Percentiles rank a stretch among this genome's conserved stretches.
phyloP scores from a whole-genome alignment of 1,139 yeast species.

The Magnusiomyces starmeri region DNA sequence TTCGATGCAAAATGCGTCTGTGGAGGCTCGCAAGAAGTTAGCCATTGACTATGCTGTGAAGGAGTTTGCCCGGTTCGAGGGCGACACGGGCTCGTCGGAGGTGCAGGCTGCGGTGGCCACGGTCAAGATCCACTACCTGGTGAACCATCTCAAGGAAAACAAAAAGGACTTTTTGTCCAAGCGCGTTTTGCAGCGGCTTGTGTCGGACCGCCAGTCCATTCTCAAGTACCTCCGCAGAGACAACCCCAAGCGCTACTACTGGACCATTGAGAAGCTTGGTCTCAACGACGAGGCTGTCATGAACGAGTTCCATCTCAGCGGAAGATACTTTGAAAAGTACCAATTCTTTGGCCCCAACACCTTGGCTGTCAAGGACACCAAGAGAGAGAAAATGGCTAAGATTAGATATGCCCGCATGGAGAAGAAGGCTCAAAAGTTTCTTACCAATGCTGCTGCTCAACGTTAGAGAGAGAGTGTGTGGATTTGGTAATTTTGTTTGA shows the following conservation, averaged over 20 bases:
- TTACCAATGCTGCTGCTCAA: background rate
- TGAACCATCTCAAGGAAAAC: conserved; percentile 64
- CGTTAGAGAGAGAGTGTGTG: too few relatives aligned
- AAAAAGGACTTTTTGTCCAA: conserved; percentile 69
- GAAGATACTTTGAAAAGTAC: conserved; percentile 77
- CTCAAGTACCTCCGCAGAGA: conserved; percentile 74
- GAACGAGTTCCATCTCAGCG: conserved; percentile 77
- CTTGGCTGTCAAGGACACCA: conserved; percentile 26
- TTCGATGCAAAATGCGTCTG: conserved; percentile 62
- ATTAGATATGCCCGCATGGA: conserved; percentile 24
- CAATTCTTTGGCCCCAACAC: conserved; percentile 63
- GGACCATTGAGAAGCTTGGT: conserved; percentile 82
- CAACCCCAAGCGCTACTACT: conserved; percentile 73
- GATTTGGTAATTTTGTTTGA: too few relatives aligned
- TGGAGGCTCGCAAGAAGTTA: conserved; percentile 49
- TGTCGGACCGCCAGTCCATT: conserved; percentile 80
- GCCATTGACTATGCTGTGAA: conserved; percentile 60
- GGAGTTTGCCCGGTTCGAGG: conserved; percentile 77
- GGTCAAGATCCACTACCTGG: conserved; percentile 68
- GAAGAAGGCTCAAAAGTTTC: conserved; percentile 27
- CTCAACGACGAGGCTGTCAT: conserved; percentile 72
- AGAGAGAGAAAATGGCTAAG: conserved; percentile 28
- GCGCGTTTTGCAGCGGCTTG: conserved; percentile 67
- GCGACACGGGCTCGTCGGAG: conserved; percentile 92
- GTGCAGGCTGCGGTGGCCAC: conserved; percentile 92